phyloP scores from a whole-genome alignment of 1,284 basidiomycete species.

The Volvariella surrecta region DNA sequence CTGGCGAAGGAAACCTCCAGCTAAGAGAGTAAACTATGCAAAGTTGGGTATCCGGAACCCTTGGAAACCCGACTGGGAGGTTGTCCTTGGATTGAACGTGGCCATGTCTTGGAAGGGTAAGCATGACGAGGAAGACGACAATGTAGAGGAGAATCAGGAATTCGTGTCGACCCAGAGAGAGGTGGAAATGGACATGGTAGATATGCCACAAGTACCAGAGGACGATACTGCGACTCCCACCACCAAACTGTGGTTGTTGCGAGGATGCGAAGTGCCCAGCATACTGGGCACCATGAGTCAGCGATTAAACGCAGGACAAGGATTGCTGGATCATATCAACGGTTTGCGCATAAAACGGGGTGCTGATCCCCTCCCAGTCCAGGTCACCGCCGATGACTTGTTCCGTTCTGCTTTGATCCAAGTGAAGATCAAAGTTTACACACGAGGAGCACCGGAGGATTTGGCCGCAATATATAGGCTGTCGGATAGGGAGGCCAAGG shows the following conservation, averaged over 20 bases:
- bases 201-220: not conserved
- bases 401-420: constrained; percentile 54
- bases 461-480: constrained; percentile 64
- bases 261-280: constrained; percentile 36
- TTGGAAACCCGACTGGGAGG: constrained; percentile 70
- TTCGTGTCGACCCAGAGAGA: constrained; percentile 47
- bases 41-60: constrained; percentile 62
- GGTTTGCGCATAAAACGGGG: constrained; percentile 46
- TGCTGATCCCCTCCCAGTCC: constrained; percentile 27
- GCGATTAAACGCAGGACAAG: constrained; percentile 31
- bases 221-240: not conserved
- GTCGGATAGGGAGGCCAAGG: constrained; percentile 36
- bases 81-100: constrained; percentile 43
- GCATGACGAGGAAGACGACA: constrained; percentile 6
- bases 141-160: constrained; percentile 20
- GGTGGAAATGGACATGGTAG: constrained; percentile 6
- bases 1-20: constrained; percentile 81
- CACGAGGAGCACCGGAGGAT: constrained; percentile 67
- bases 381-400: constrained; percentile 32
- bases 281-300: constrained; percentile 36
- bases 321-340: constrained; percentile 49
- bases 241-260: constrained; percentile 56
- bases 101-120: not conserved
- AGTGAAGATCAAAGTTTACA: constrained; percentile 51
- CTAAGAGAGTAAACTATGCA: constrained; percentile 70